Evolutionary conservation across 768 basidiomycete species (phyloP), one percentile per base, ranked within the genome.

Genomic region (Pleurotus citrinopileatus): DNA sequence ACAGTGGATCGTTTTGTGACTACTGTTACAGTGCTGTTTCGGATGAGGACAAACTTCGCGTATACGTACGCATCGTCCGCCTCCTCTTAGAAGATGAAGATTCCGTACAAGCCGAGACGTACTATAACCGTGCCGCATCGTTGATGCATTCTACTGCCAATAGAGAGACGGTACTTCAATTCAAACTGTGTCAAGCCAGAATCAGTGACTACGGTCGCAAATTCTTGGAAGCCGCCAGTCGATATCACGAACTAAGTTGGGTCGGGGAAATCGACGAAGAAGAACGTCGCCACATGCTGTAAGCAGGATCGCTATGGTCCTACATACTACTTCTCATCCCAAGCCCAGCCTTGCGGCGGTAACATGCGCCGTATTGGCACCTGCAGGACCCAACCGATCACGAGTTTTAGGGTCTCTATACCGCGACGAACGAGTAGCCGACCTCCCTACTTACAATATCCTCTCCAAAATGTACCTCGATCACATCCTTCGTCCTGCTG

Each of bases 381-480:
- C 97, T 12, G 94, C 97, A 42, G 97, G 97, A 0, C 97, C 97
- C 6, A 94, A 94, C 67, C 87, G 97, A 32, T 97, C 95, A 36
- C 86, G 97, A 27, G 79, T 97, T 12, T 81, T 99, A 53, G 92
- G 94, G 6, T 87, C 96, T 23, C 79, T 99, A 44, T 95, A 92
- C 66, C 83, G 97, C 44, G 97, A 99, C 66, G 97, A 98, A 65
- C 86, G 97, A 34, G 86, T 92, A 0, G 63, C 77, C 23, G 83
- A 90, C 20, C 83, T 96, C 2, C 80, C 87, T 5, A 86, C 89
- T 10, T 88, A 86, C 74, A 89, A 91, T 64, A 94, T 99, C 67
- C 83, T 99, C 22, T 86, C 89, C 32, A 98, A 98, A 67, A 98
- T 98, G 96, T 94, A 97, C 72, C 86, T 98, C 58, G 97, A 98